Conservation (phyloP, 1,284 basidiomycete species). For the Peniophora sp. region DNA sequence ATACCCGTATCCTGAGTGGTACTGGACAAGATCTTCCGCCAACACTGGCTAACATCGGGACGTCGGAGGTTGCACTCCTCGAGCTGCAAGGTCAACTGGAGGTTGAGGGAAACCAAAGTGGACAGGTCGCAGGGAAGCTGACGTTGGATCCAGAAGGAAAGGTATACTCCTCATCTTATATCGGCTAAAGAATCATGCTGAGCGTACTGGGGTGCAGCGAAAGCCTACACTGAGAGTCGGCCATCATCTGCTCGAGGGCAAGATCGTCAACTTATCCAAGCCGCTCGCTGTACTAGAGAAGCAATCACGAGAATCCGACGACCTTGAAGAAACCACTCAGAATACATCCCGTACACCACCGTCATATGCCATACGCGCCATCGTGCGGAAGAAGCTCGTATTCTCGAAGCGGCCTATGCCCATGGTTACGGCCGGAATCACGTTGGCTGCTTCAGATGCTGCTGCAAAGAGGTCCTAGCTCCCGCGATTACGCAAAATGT, state of each 20-base stretch:
- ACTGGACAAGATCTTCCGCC: conserved; percentile 32
- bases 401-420: conserved; percentile 76
- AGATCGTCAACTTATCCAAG: conserved; percentile 67
- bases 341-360: conserved; percentile 13
- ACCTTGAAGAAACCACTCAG: conserved; percentile 13
- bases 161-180: conserved; percentile 8
- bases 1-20: too few relatives aligned
- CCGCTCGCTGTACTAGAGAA: conserved; percentile 64
- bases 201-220: conserved; percentile 33
- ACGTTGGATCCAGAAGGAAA: conserved; percentile 35
- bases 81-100: conserved; percentile 72
- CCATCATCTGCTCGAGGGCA: conserved; percentile 86
- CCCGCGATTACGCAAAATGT: too few relatives aligned
- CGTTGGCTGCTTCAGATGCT: too few relatives aligned
- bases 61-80: conserved; percentile 63
- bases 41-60: conserved; percentile 54
- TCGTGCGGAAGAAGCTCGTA: conserved; percentile 72
- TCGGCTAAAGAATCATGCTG: neutral
- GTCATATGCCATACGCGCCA: conserved; percentile 41
- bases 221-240: conserved; percentile 79
- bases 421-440: conserved; percentile 26
- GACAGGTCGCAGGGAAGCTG: conserved; percentile 58
- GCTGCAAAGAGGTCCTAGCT: too few relatives aligned
- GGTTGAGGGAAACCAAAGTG: conserved; percentile 49
- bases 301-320: conserved; percentile 15